A percentile compares a stretch with the other conserved stretches of the same genome.
Evolutionary conservation across 345 rosid species (phyloP).

Genomic region (Camelina sativa): DNA sequence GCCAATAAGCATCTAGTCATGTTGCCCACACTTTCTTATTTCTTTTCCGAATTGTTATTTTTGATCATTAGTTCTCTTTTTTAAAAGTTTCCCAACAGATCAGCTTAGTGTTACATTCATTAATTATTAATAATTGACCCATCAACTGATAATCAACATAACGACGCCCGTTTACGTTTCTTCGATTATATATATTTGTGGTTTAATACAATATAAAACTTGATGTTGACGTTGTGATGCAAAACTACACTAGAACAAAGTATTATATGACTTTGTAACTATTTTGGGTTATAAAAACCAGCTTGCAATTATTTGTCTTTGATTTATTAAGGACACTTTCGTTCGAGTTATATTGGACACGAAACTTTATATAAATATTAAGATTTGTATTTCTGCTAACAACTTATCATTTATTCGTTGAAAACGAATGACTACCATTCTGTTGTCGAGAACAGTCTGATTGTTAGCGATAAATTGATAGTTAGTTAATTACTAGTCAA

Average conservation of each 20-base stretch:
- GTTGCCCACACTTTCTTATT: slow-evolving; percentile 40
- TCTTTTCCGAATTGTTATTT: slow-evolving; percentile 7
- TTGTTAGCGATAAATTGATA: slow-evolving; percentile 1
- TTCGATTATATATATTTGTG: not conserved
- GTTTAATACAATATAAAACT: not conserved
- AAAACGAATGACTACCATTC: not conserved
- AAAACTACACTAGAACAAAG: slow-evolving; percentile 2
- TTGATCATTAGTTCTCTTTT: slow-evolving; percentile 15
- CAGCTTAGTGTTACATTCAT: slow-evolving; percentile 18
- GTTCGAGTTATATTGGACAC: not conserved
- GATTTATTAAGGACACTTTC: not conserved
- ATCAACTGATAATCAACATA: slow-evolving; percentile 15
- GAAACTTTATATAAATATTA: not conserved
- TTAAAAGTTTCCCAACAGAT: not conserved
- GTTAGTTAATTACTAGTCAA: slow-evolving; percentile 10
- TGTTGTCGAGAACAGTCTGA: not conserved
- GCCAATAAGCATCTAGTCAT: slow-evolving; percentile 34
- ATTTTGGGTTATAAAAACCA: not conserved
- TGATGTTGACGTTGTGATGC: not conserved
- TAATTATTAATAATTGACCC: slow-evolving; percentile 14
- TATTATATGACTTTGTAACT: not conserved
- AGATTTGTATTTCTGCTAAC: not conserved
- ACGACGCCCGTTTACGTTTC: not conserved
- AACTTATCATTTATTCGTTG: not conserved
- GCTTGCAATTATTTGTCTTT: not conserved